Percentiles rank a stretch among this genome's conserved stretches.
phyloP scores from a whole-genome alignment of 2,329 filamentous ascomycete genomes.

The Apiospora malaysiana region DNA sequence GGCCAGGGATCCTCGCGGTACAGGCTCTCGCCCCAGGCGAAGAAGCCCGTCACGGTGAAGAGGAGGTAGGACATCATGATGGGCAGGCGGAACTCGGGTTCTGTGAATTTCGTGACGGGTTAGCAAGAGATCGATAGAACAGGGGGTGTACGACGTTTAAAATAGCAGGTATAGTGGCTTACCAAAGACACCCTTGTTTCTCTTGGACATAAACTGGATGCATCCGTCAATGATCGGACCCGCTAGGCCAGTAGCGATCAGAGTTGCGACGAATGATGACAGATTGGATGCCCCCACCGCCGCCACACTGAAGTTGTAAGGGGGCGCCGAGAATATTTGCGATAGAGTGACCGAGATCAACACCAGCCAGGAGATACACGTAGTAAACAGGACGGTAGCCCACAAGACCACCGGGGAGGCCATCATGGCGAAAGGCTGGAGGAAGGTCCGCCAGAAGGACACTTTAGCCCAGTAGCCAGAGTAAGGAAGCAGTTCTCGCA shows the following conservation, averaged over 20 bases:
- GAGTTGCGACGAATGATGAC: conserved; percentile 53
- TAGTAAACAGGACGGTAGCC: conserved; percentile 56
- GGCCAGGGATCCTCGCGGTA: conserved; percentile 53
- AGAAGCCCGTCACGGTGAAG: conserved; percentile 51
- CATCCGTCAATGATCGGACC: conserved; percentile 54
- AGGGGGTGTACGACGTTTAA: too few relatives aligned
- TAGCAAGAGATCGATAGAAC: not conserved
- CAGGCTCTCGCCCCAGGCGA: conserved; percentile 52
- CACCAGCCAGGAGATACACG: conserved; percentile 46
- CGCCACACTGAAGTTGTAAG: conserved; percentile 57
- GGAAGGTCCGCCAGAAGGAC: conserved; percentile 47
- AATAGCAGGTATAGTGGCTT: not conserved
- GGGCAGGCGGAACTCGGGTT: conserved; percentile 56
- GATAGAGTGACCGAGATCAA: conserved; percentile 55
- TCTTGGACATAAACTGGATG: conserved; percentile 51
- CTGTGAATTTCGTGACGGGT: conserved; percentile 27
- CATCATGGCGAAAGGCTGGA: conserved; percentile 54
- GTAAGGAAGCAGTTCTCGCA: conserved; percentile 42
- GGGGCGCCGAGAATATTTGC: conserved; percentile 54
- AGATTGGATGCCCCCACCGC: conserved; percentile 57
- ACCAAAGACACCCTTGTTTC: conserved; percentile 55
- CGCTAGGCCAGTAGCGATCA: conserved; percentile 51
- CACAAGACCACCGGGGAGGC: conserved; percentile 57
- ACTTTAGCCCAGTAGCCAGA: conserved; percentile 44
- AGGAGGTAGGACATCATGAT: conserved; percentile 48